phyloP scores from a whole-genome alignment of 208 protist species.

The Trypanosoma congolense region DNA sequence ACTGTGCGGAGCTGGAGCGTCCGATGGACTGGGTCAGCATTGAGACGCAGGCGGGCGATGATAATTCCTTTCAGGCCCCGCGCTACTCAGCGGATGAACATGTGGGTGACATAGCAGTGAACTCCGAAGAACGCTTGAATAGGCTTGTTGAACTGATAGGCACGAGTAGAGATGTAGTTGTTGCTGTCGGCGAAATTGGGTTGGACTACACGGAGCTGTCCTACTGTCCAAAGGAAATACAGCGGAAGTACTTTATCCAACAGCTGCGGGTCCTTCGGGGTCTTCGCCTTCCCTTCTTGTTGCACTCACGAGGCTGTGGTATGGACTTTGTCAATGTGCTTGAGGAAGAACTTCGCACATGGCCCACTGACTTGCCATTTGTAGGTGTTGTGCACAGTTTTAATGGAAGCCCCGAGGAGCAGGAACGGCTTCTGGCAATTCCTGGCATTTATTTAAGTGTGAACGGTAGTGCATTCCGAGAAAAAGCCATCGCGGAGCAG shows the following conservation, averaged over 20 bases:
- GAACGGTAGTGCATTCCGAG: conserved; percentile 91
- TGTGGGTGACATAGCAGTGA: conserved; percentile 7
- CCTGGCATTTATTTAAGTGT: conserved; percentile 80
- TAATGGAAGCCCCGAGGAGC: conserved; percentile 82
- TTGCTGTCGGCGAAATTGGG: conserved; percentile 85
- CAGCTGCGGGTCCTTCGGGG: conserved; percentile 52
- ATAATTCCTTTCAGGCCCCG: conserved; percentile 28
- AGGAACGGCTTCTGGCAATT: conserved; percentile 64
- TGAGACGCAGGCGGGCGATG: conserved; percentile 21
- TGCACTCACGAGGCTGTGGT: conserved; percentile 89
- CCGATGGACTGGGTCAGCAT: conserved; percentile 37
- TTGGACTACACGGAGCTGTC: conserved; percentile 90
- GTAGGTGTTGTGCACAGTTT: conserved; percentile 93
- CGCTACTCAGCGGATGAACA: conserved; percentile 3
- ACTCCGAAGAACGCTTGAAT: conserved; percentile 38
- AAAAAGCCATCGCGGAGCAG: conserved; percentile 63
- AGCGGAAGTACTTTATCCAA: conserved; percentile 61
- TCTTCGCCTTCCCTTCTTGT: conserved; percentile 82
- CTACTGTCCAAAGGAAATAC: conserved; percentile 64
- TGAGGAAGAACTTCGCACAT: conserved; percentile 14
- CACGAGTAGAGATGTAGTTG: conserved; percentile 76
- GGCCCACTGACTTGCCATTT: conserved; percentile 19
- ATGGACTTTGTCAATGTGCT: conserved; percentile 77
- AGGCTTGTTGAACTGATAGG: conserved; percentile 51
- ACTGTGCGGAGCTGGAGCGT: conserved; percentile 60